Evolutionary conservation across 139 green algal genomes (phyloP).

Genomic region (Ulvella scutata): DNA sequence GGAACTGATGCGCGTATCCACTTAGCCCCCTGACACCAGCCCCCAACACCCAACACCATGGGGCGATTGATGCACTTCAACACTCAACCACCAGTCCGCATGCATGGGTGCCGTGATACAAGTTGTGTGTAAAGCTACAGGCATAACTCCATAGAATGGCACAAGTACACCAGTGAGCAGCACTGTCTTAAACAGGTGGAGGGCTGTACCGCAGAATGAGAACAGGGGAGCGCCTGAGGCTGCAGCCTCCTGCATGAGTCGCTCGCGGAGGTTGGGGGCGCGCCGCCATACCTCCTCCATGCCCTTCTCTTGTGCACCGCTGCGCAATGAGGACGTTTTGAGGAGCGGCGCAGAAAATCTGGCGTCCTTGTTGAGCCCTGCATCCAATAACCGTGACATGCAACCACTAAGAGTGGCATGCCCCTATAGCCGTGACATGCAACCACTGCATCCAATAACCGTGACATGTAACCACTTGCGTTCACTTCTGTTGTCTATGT

Average conservation of each 20-base stretch:
- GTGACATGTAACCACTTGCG: not conserved
- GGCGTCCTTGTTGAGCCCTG: not conserved
- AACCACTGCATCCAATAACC: not conserved
- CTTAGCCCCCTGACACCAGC: not conserved
- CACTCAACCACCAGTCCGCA: not conserved
- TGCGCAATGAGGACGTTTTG: not conserved
- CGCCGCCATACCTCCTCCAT: not conserved
- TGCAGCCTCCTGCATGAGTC: not conserved
- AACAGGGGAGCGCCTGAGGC: not conserved
- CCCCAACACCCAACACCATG: not conserved
- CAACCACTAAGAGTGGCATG: not conserved
- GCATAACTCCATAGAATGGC: not conserved
- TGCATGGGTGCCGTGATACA: too few relatives aligned
- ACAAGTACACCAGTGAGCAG: not conserved
- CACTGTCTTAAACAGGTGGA: not conserved
- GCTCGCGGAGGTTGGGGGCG: not conserved
- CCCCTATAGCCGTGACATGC: not conserved
- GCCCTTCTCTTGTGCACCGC: not conserved
- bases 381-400: not conserved
- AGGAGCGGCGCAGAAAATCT: not conserved
- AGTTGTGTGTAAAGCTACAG: too few relatives aligned
- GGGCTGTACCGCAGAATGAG: not conserved
- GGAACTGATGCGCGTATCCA: too few relatives aligned
- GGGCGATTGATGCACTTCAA: not conserved
- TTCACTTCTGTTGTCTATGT: not conserved